Base-by-base conservation (phyloP, 2,329 filamentous ascomycete genomes). In the Ophiognomonia clavigignenti-juglandacearum region DNA sequence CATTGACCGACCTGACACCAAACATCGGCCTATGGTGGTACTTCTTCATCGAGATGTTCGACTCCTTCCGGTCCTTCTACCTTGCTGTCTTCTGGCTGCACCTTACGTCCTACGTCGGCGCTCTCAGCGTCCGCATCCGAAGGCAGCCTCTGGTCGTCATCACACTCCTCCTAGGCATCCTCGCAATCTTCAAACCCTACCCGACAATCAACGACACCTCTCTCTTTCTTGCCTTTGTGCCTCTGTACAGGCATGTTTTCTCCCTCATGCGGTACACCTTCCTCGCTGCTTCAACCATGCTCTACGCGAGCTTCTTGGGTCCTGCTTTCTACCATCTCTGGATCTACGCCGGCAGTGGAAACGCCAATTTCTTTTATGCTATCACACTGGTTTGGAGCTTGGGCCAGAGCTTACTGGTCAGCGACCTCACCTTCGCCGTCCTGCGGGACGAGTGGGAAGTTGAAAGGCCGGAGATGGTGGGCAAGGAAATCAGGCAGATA, bases 11-110 rank as follows among this genome's bases (percentile, higher is more conserved):
- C 62, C 75, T 98, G 34, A 95, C 92, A 0, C 93, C 93, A 11
- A 98, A 97, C 56, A 86, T 95, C 24, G 93, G 93, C 1, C 75
- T 98, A 1, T 98, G 93, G 93, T 98, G 93, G 93, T 98, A 98
- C 68, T 98, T 98, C 70, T 97, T 98, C 63, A 95, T 95, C 56
- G 92, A 98, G 64, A 98, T 98, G 83, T 98, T 98, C 64, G 93
- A 98, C 68, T 92, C 91, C 1, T 98, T 98, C 76, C 81, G 93
- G 32, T 85, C 86, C 57, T 98, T 98, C 74, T 98, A 97, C 75
- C 79, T 98, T 3, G 93, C 88, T 45, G 91, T 98, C 40, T 98
- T 98, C 71, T 97, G 95, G 90, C 78, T 98, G 51, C 93, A 98
- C 63, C 81, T 97, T 48, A 82, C 86, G 1, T 86, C 87, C 32